Conservation (phyloP, 495 filamentous ascomycete genomes). For the Lepraria neglecta region DNA sequence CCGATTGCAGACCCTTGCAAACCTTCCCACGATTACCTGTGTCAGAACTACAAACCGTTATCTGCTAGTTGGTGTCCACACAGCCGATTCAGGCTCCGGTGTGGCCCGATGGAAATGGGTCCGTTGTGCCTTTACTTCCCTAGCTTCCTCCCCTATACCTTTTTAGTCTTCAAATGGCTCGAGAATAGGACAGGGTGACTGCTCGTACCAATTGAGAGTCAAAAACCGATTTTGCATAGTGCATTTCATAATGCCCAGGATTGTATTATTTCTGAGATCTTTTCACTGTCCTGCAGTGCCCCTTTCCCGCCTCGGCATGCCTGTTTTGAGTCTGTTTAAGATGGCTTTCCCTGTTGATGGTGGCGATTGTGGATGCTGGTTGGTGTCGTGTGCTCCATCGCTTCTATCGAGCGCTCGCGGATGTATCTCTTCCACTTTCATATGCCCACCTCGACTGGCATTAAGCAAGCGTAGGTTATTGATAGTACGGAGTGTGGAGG, state of each 20-base stretch:
- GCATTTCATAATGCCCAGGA: no score
- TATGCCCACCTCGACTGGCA: background rate
- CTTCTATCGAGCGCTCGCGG: background rate
- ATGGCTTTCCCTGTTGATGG: constrained; percentile 5
- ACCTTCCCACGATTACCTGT: no score
- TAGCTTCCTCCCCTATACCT: no score
- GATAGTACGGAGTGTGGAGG: background rate
- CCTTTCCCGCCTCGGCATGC: constrained; percentile 1
- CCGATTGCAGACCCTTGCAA: background rate
- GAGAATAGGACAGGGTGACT: no score
- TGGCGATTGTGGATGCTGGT: constrained; percentile 9
- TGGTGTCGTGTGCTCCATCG: constrained; percentile 9
- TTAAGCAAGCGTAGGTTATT: background rate
- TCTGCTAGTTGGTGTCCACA: no score
- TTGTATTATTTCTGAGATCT: background rate
- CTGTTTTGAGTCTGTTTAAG: constrained; percentile 1
- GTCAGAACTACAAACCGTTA: no score
- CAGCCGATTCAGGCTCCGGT: background rate
- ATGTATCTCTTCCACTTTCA: background rate
- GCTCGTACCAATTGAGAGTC: no score
- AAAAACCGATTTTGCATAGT: no score
- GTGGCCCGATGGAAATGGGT: background rate
- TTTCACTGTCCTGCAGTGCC: constrained; percentile 9
- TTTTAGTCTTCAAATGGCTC: no score
- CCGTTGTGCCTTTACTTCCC: background rate